These are phyloP conservation scores for Psilocybe azurescens DNA, from an alignment of 768 basidiomycete genomes.

Conservation along the genomic window DNA sequence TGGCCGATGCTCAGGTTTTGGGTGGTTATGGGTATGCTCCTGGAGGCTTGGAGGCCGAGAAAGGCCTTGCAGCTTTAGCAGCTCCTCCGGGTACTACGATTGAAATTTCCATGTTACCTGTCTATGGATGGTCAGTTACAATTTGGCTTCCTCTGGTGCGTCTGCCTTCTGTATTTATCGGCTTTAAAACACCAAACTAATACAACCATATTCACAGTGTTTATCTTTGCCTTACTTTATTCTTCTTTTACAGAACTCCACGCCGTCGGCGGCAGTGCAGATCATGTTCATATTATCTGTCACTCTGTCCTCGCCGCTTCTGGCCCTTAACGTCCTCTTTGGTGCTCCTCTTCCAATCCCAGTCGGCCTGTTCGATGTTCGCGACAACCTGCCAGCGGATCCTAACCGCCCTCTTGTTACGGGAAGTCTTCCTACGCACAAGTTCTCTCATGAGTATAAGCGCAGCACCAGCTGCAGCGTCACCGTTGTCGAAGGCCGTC, in stretches of 20 bases:
- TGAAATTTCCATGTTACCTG: slow-evolving; percentile 59
- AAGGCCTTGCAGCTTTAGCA: slow-evolving; percentile 52
- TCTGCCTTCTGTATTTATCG: slow-evolving; percentile 15
- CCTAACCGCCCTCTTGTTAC: slow-evolving; percentile 50
- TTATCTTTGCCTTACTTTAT: slow-evolving; percentile 70
- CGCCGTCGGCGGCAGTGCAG: slow-evolving; percentile 43
- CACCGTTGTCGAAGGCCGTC: slow-evolving; percentile 74
- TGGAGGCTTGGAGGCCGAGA: slow-evolving; percentile 52
- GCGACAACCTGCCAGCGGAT: slow-evolving; percentile 44
- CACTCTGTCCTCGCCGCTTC: slow-evolving; percentile 69
- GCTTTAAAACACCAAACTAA: neutral
- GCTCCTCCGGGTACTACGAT: slow-evolving; percentile 46
- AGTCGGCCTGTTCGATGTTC: slow-evolving; percentile 63
- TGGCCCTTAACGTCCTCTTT: slow-evolving; percentile 65
- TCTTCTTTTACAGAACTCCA: slow-evolving; percentile 41
- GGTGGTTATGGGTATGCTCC: slow-evolving; percentile 73
- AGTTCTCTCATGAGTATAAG: slow-evolving; percentile 63
- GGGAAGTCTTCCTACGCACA: slow-evolving; percentile 43
- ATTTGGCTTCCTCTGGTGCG: slow-evolving; percentile 77
- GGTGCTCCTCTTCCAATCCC: slow-evolving; percentile 68
- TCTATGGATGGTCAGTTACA: slow-evolving; percentile 67
- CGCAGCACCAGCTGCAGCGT: slow-evolving; percentile 66
- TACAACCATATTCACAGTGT: slow-evolving; percentile 38
- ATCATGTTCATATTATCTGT: slow-evolving; percentile 66
- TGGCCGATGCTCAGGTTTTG: slow-evolving; percentile 65